Evolutionary conservation across 441 rosid genomes (phyloP).

Genomic region (Corymbia citriodora): DNA sequence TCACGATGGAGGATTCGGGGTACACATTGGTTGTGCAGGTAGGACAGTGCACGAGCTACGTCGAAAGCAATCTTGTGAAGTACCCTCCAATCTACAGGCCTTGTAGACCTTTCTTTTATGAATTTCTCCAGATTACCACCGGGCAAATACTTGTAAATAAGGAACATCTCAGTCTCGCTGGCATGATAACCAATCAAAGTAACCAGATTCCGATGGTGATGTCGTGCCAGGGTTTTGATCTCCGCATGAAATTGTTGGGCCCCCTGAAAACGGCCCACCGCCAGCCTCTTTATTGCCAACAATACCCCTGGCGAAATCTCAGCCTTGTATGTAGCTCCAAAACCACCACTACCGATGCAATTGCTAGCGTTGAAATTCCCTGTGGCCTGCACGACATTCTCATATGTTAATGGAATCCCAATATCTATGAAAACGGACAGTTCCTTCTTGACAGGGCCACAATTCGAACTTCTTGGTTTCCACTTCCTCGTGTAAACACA

Average conservation of each 20-base stretch:
- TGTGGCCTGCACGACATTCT: conserved; percentile 69
- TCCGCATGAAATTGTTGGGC: conserved; percentile 80
- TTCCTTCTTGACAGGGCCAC: conserved; percentile 46
- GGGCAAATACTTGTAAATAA: conserved; percentile 76
- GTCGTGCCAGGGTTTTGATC: conserved; percentile 67
- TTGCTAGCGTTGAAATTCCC: conserved; percentile 72
- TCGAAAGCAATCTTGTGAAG: conserved; percentile 83
- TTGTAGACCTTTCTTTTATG: conserved; percentile 70
- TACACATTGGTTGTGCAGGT: conserved; percentile 75
- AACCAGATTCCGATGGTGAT: conserved; percentile 72
- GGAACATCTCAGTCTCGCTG: conserved; percentile 88
- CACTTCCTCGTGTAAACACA: conserved; percentile 54
- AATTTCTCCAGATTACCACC: conserved; percentile 86
- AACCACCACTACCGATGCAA: conserved; percentile 86
- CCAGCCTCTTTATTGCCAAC: conserved; percentile 75
- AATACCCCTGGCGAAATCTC: conserved; percentile 56
- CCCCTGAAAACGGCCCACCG: conserved; percentile 83
- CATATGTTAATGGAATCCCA: conserved; percentile 57
- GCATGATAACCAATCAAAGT: conserved; percentile 81
- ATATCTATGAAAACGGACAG: conserved; percentile 57
- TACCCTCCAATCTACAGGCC: conserved; percentile 53
- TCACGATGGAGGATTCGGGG: conserved; percentile 90
- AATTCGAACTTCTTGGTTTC: conserved; percentile 42
- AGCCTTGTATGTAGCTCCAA: conserved; percentile 78
- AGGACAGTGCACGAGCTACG: conserved; percentile 74